Evolutionary conservation across 139 green algal genomes (phyloP), one percentile per base, ranked within the genome.

Genomic region (Chlorella vulgaris): DNA sequence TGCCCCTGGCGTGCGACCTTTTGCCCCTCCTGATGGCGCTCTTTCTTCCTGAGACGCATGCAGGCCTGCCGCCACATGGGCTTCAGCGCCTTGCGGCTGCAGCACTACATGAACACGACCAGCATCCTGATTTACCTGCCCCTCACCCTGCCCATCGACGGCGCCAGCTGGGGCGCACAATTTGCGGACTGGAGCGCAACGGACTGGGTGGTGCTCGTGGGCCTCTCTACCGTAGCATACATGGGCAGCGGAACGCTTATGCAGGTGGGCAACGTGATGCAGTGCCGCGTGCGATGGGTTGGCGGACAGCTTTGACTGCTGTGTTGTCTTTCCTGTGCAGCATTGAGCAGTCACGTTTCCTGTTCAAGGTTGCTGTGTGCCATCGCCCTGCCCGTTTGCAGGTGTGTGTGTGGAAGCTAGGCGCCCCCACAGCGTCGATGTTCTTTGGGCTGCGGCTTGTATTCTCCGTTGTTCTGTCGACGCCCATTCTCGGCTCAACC

Each of bases 401-500:
- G 70, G 26, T 77, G 26, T 77, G 70, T 29, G 70, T 77, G 31
- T 67, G 73, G 51, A 19, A 21, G 51, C 73, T 79, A 6, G 51
- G 51, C 2, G 73, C 73, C 0, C 70, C 73, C 51, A 79, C 73
- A 0, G 53, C 53, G 3, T 39, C 51, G 22, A 68, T 79, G 51
- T 79, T 79, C 51, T 68, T 79, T 7, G 73, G 73, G 10, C 73
- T 79, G 33, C 51, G 73, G 7, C 73, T 80, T 10, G 55, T 80
- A 10, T 80, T 80, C 28, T n/a, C 36, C 26, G 55, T 68, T 18
- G 53, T 51, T 35, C 53, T 80, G 8, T 69, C 53, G 3, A 68
- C 38, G 0, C 73, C 73, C 13, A 55, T 80, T 26, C 55, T 80
- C 10, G 73, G 73, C 36, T 29, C 35, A 4, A 80, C 73, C 1